Evolutionary conservation across 2,329 filamentous ascomycete genomes (phyloP).

Genomic region (Neocucurbitaria cava): DNA sequence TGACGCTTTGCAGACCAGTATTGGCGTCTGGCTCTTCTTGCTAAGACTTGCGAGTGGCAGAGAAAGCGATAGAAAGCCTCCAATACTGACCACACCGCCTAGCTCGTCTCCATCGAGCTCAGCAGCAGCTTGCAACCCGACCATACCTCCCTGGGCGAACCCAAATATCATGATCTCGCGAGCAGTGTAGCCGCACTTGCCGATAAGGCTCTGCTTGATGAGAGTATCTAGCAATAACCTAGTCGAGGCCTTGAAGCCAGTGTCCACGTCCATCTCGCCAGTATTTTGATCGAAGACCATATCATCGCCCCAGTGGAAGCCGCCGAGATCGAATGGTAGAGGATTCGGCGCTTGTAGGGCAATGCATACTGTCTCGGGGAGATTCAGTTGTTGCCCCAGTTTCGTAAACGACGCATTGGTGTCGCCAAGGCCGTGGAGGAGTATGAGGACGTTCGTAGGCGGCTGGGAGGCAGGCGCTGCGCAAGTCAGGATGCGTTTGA

Average conservation of each 20-base stretch:
- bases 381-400: conserved; percentile 71
- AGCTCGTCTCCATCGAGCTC: conserved; percentile 51
- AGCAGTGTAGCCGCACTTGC: conserved; percentile 57
- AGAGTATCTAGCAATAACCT: conserved; percentile 54
- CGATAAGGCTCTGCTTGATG: conserved; percentile 54
- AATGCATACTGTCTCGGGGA: conserved; percentile 80
- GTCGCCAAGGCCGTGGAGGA: conserved; percentile 87
- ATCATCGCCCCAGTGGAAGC: conserved; percentile 69
- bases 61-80: conserved; percentile 61
- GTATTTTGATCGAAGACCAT: conserved; percentile 61
- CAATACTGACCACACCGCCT: conserved; percentile 69
- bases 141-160: conserved; percentile 66
- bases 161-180: conserved; percentile 63
- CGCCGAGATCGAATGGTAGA: conserved; percentile 72
- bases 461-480: conserved; percentile 57
- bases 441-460: conserved; percentile 76
- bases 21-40: conserved; percentile 67
- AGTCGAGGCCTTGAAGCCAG: conserved; percentile 56
- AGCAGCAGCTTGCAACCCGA: conserved; percentile 55
- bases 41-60: conserved; percentile 34
- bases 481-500: conserved; percentile 21
- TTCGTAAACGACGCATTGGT: conserved; percentile 70
- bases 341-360: conserved; percentile 74
- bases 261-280: conserved; percentile 62
- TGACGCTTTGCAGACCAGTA: conserved; percentile 67